Base-by-base conservation (phyloP, 306 rosid genomes). In the Begonia fuchsioides region DNA sequence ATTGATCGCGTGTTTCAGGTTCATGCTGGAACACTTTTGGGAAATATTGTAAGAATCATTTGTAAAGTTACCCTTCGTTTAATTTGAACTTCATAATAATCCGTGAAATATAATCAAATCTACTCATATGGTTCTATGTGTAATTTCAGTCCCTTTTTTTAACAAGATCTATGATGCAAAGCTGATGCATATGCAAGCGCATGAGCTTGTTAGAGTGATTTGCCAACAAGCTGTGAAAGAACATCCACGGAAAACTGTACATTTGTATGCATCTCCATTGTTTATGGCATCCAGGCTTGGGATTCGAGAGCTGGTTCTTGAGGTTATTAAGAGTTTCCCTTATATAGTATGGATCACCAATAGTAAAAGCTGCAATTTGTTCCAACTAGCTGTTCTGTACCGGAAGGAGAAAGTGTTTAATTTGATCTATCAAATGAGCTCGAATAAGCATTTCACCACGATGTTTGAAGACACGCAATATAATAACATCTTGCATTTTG, bases 101-200 rank as follows among this genome's bases (percentile, higher is more conserved):
- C 35, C 5, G 7, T 26, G 3, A 0, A 2, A 26, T 26, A 26
- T 4, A 26, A 5, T 26, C 0, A 4, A 8, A 26, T 26, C 35
- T 26, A n/a, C 35, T 26, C 8, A 26, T 5, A 26, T 26, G 7
- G 7, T 26, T 4, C 7, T 4, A 26, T 0, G 5, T 26, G 35
- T 26, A 6, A 41, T 41, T 41, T 0, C 45, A 41, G 45, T 41
- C 7, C 45, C 45, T 41, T 41, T 11, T 41, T 1, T 41, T n/a
- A 41, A 3, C 8, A 15, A 9, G 10, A 15, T n/a, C 9, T 1
- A 46, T 46, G 50, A 46, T 13, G 18, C 15, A n/a, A 46, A 46
- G 17, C 8, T 46, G 50, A 46, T 46, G 50, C 50, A 46, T 46
- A 46, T 13, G 50, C 50, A 46, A 46, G 50, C 16, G 15, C 15